Base-by-base conservation (phyloP, 495 filamentous ascomycete genomes). In the Pseudoneurospora amorphoporcata region DNA sequence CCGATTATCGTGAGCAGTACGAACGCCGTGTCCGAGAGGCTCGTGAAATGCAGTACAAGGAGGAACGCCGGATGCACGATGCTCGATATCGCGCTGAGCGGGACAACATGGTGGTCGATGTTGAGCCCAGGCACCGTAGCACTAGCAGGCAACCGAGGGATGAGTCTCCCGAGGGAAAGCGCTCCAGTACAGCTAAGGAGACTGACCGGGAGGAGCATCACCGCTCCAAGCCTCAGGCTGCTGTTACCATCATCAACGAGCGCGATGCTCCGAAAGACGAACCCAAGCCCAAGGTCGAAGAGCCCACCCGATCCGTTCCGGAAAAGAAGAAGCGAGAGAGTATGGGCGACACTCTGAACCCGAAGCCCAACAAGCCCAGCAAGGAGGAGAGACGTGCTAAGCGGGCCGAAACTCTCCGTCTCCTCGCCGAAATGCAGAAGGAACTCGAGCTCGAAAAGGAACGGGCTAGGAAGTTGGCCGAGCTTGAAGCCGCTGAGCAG, bases 231-330 rank as follows among this genome's bases (percentile, higher is more conserved):
- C 76, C 72, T 8, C 75, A 79, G 2, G 39, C 45, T 37, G 39
- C 45, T 37, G 76, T 76, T 32, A 75, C n/a, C 39, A 68, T 79
- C 8, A 47, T 78, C 16, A 69, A 80, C 43, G 77, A 75, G 45
- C 82, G 82, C 6, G 82, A 80, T 3, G 81, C 83, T 43, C 73
- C 69, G 71, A 73, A 65, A 39, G 72, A 74, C 38, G 76, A 76
- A 71, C 2, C 70, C 35, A 73, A 75, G 58, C 77, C 72, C 23
- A 77, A 72, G 71, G 47, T 38, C 71, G 73, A 71, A 65, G 29
- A 35, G 14, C 29, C 53, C 1, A 17, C 29, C 29, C 53, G 53
- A 65, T 65, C 53, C 53, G 29, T 65, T 17, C 72, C 68, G 38
- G 74, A 72, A n/a, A n/a, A n/a, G 70, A 74, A 73, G 53, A 75